Percentiles rank a stretch among this genome's conserved stretches.
Evolutionary conservation across 805 yeast species (phyloP).

Genomic region (Zygosaccharomyces pseudorouxii): DNA sequence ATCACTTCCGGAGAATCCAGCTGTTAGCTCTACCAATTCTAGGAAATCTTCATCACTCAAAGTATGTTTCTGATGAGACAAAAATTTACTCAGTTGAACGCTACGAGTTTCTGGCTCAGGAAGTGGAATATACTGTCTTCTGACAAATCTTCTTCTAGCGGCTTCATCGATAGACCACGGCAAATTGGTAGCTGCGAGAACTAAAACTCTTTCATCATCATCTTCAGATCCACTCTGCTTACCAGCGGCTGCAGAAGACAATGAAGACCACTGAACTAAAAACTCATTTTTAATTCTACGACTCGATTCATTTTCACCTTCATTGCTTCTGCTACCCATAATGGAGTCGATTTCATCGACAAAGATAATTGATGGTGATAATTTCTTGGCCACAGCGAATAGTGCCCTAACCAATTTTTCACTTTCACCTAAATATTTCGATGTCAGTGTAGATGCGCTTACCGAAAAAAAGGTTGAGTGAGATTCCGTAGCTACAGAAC

Average conservation of each 20-base stretch:
- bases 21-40: conserved; percentile 58
- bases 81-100: conserved; percentile 61
- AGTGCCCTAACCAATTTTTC: conserved; percentile 89
- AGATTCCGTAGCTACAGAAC: conserved; percentile 95
- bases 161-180: conserved; percentile 99
- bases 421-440: conserved; percentile 85
- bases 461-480: conserved; percentile 89
- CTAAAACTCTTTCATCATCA: conserved; percentile 64
- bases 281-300: conserved; percentile 90
- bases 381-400: conserved; percentile 73
- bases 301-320: conserved; percentile 74
- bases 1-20: conserved; percentile 89
- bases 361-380: conserved; percentile 91
- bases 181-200: conserved; percentile 88
- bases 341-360: conserved; percentile 95
- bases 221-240: conserved; percentile 34
- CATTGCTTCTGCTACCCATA: conserved; percentile 60
- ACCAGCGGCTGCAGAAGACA: conserved; percentile 79
- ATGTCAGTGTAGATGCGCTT: conserved; percentile 83
- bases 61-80: conserved; percentile 68
- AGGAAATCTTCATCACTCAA: conserved; percentile 59
- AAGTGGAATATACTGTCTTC: conserved; percentile 88
- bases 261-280: conserved; percentile 89
- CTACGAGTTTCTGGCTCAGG: conserved; percentile 83
- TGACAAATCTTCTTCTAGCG: conserved; percentile 86